These are phyloP conservation scores for Epicoccum sorghinum DNA, from an alignment of 2,329 filamentous ascomycete species.

Conservation along the genomic window DNA sequence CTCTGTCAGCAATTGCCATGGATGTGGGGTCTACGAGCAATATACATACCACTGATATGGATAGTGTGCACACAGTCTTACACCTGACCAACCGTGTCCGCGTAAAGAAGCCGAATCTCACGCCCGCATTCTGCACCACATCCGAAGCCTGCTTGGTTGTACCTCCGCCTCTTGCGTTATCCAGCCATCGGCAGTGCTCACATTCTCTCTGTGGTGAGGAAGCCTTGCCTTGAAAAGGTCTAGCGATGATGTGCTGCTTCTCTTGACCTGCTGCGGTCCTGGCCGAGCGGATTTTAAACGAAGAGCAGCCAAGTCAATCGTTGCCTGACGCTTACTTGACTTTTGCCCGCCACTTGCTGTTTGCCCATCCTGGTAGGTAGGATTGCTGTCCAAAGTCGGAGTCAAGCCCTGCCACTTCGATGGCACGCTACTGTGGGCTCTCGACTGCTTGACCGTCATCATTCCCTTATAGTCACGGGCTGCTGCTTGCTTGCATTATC, in stretches of 20 bases:
- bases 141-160: slow-evolving; percentile 23
- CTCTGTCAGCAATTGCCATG: slow-evolving; percentile 37
- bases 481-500: slow-evolving; percentile 23
- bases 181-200: slow-evolving; percentile 24
- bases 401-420: slow-evolving; percentile 36
- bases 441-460: slow-evolving; percentile 24
- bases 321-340: slow-evolving; percentile 30
- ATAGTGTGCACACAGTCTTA: slow-evolving; percentile 20
- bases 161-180: slow-evolving; percentile 30
- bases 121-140: slow-evolving; percentile 26
- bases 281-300: slow-evolving; percentile 22
- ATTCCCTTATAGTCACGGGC: slow-evolving; percentile 35
- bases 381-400: slow-evolving; percentile 32
- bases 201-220: slow-evolving; percentile 27
- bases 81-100: slow-evolving; percentile 23
- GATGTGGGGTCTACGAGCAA: slow-evolving; percentile 16
- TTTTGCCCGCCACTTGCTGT: slow-evolving; percentile 29
- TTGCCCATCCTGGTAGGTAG: slow-evolving; percentile 33
- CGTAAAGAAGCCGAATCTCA: slow-evolving; percentile 31
- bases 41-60: slow-evolving; percentile 29
- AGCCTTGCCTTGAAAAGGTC: slow-evolving; percentile 20
- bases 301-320: slow-evolving; percentile 18
- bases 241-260: slow-evolving; percentile 29
- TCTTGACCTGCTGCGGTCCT: slow-evolving; percentile 20
- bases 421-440: slow-evolving; percentile 28